Conservation (phyloP, 306 rosid species). For the Rosa chinensis region DNA sequence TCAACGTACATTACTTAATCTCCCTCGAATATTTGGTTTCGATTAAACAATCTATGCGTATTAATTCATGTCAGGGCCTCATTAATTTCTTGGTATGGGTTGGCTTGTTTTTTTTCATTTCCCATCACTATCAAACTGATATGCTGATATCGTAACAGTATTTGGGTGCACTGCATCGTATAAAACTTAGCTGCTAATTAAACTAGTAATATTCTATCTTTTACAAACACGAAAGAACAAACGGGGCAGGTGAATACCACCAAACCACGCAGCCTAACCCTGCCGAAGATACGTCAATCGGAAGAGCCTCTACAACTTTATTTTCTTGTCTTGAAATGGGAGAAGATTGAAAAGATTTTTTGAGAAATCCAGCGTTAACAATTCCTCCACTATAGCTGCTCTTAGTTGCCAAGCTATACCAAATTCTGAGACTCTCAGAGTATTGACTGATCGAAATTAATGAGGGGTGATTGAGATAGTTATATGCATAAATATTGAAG, state of each 20-base stretch:
- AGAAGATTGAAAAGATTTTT: too few relatives aligned
- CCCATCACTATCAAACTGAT: neutral
- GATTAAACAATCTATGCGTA: neutral
- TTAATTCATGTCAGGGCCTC: neutral
- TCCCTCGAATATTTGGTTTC: neutral
- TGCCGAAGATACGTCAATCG: neutral
- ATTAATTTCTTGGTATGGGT: neutral
- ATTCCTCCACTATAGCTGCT: too few relatives aligned
- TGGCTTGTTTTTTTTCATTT: neutral
- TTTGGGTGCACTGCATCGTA: neutral
- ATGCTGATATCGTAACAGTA: neutral
- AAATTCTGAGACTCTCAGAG: too few relatives aligned
- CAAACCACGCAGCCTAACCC: neutral
- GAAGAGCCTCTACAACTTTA: neutral
- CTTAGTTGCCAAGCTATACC: too few relatives aligned
- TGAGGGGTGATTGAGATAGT: neutral
- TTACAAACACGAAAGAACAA: neutral
- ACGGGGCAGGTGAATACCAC: neutral
- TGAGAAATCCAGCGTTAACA: too few relatives aligned
- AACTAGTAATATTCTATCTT: too few relatives aligned
- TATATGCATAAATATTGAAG: neutral
- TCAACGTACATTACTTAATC: conserved; percentile 8
- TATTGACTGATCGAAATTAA: too few relatives aligned
- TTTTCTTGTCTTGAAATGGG: too few relatives aligned
- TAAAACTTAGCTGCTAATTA: neutral